A percentile compares a stretch with the other conserved stretches of the same genome.
These are phyloP conservation scores for Arctium lappa DNA, from an alignment of 129 eudicot species.

Conservation along the genomic window DNA sequence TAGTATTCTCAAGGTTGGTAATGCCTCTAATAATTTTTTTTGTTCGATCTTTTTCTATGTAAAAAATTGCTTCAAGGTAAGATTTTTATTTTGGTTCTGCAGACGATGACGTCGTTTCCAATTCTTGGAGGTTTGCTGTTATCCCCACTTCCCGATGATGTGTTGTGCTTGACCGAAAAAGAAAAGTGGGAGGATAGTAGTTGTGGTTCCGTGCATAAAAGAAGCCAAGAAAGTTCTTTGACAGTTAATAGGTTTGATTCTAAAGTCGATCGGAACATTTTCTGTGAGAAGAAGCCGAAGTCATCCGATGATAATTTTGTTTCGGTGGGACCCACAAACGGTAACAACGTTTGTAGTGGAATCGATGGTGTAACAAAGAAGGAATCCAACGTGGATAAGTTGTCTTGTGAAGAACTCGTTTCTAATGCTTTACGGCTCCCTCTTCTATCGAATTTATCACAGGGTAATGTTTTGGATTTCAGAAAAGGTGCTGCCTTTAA, in stretches of 20 bases:
- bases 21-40: neutral
- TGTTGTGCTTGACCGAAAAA: slow-evolving; percentile 47
- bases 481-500: slow-evolving; percentile 31
- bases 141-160: slow-evolving; percentile 69
- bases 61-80: neutral
- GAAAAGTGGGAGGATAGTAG: slow-evolving; percentile 40
- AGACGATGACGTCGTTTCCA: slow-evolving; percentile 90
- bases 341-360: neutral
- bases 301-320: slow-evolving; percentile 31
- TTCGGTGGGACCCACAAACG: slow-evolving; percentile 17
- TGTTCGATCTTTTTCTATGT: neutral
- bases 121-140: slow-evolving; percentile 46
- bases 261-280: slow-evolving; percentile 32
- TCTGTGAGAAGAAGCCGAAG: slow-evolving; percentile 41
- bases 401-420: slow-evolving; percentile 61
- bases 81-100: neutral
- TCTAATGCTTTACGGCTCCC: slow-evolving; percentile 65
- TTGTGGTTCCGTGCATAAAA: slow-evolving; percentile 37
- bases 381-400: slow-evolving; percentile 35
- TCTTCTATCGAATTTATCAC: slow-evolving; percentile 43
- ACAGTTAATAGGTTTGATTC: slow-evolving; percentile 36
- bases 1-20: slow-evolving; percentile 78
- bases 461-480: slow-evolving; percentile 27
- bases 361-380: slow-evolving; percentile 20
- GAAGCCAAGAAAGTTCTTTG: slow-evolving; percentile 37